phyloP scores from a whole-genome alignment of 2,329 filamentous ascomycete genomes.

The Fusarium solani-melongenae region DNA sequence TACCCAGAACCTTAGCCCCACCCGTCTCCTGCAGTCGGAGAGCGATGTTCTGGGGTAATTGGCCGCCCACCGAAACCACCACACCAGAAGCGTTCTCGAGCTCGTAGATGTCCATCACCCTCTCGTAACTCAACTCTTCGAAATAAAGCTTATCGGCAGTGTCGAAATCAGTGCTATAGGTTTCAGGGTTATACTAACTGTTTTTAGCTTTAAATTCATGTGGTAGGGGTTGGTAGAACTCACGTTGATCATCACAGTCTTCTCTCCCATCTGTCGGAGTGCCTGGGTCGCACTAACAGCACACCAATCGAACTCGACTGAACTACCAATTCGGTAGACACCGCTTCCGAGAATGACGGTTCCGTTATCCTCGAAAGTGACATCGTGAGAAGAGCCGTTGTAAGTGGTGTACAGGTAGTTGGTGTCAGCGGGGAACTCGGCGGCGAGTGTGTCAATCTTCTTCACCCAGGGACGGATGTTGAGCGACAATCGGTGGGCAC shows the following conservation, averaged over 20 bases:
- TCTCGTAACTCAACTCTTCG: constrained; percentile 95
- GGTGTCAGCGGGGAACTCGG: constrained; percentile 93
- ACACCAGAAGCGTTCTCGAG: constrained; percentile 87
- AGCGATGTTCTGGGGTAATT: constrained; percentile 97
- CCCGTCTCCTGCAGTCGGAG: constrained; percentile 92
- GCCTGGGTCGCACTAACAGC: constrained; percentile 90
- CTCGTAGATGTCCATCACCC: constrained; percentile 99
- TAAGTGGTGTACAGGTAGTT: constrained; percentile 99
- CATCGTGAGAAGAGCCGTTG: constrained; percentile 93
- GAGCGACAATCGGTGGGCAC: constrained; percentile 84
- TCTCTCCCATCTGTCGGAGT: constrained; percentile 87
- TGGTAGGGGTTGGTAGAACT: no score
- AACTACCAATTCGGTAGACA: constrained; percentile 97
- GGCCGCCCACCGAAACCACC: constrained; percentile 94
- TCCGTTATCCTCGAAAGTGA: constrained; percentile 92
- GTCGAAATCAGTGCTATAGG: constrained; percentile 86
- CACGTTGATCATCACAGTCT: constrained; percentile 99
- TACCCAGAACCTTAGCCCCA: constrained; percentile 90
- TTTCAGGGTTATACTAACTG: constrained; percentile 90
- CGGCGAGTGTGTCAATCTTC: constrained; percentile 97
- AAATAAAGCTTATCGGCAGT: constrained; percentile 94
- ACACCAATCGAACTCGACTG: constrained; percentile 99
- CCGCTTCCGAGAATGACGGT: constrained; percentile 90
- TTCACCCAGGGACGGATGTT: constrained; percentile 96
- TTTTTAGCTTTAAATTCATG: no score